A percentile compares a stretch with the other conserved stretches of the same genome.
These are phyloP conservation scores for Omphalea diandra DNA, from an alignment of 441 rosid species.

Conservation along the genomic window DNA sequence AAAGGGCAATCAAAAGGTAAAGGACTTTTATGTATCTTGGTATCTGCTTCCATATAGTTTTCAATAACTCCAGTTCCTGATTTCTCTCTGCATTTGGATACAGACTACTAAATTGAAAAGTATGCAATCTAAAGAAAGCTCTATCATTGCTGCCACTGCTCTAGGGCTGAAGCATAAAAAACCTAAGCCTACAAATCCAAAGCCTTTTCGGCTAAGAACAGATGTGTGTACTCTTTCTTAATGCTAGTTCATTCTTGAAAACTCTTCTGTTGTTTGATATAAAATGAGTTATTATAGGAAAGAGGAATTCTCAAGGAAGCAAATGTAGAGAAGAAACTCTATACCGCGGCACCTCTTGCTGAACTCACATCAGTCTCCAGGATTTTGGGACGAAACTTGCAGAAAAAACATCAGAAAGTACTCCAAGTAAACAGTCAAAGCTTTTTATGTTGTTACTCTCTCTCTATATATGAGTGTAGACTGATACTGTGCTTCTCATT, in stretches of 20 bases:
- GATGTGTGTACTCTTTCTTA: conserved; percentile 48
- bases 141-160: conserved; percentile 21
- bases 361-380: conserved; percentile 34
- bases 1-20: conserved; percentile 42
- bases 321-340: conserved; percentile 57
- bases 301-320: conserved; percentile 72
- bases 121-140: conserved; percentile 43
- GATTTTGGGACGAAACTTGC: conserved; percentile 20
- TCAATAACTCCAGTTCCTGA: conserved; percentile 13
- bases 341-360: conserved; percentile 31
- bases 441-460: no score
- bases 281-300: conserved; percentile 39
- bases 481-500: conserved; percentile 18
- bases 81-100: conserved; percentile 10
- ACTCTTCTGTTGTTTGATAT: neutral
- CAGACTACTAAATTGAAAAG: conserved; percentile 39
- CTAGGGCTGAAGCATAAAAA: conserved; percentile 47
- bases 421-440: no score
- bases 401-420: conserved; percentile 26
- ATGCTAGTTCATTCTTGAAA: neutral
- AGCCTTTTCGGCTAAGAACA: conserved; percentile 87
- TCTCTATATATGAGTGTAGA: no score
- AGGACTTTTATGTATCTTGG: neutral
- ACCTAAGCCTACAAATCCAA: conserved; percentile 81
- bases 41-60: neutral